Conservation (phyloP, 306 rosid genomes). For the Datisca glomerata region DNA sequence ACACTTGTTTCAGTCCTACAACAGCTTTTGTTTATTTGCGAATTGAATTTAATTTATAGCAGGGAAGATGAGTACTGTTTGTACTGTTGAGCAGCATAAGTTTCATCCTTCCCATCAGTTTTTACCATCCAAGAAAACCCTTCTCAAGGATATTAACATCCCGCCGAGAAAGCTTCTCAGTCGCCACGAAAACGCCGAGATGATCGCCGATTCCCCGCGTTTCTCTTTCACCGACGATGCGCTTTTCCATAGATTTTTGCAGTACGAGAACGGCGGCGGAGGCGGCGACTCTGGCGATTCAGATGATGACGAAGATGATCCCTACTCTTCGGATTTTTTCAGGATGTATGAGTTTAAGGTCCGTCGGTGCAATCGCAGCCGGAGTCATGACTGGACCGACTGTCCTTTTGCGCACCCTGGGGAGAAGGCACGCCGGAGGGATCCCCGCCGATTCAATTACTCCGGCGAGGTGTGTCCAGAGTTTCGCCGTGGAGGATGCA, state of each 20-base stretch:
- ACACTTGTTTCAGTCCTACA: no score
- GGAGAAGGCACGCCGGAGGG: slow-evolving; percentile 80
- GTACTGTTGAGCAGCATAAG: slow-evolving; percentile 39
- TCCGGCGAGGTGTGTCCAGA: slow-evolving; percentile 66
- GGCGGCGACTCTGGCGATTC: slow-evolving; percentile 26
- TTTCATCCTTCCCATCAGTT: slow-evolving; percentile 32
- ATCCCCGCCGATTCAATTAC: slow-evolving; percentile 58
- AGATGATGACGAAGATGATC: slow-evolving; percentile 31
- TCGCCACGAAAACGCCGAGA: slow-evolving; percentile 17
- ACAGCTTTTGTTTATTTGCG: no score
- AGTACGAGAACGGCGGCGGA: slow-evolving; percentile 29
- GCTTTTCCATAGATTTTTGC: slow-evolving; percentile 44
- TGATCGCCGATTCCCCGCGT: slow-evolving; percentile 23
- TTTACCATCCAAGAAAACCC: slow-evolving; percentile 24
- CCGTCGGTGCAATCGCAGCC: slow-evolving; percentile 70
- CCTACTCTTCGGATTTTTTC: slow-evolving; percentile 65
- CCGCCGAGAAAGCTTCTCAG: slow-evolving; percentile 67
- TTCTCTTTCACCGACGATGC: slow-evolving; percentile 36
- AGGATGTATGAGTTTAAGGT: slow-evolving; percentile 91
- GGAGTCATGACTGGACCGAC: slow-evolving; percentile 98
- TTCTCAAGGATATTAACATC: slow-evolving; percentile 29
- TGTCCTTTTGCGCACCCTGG: slow-evolving; percentile 87
- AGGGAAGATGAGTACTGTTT: slow-evolving; percentile 29
- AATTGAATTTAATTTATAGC: no score
- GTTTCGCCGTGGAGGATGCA: slow-evolving; percentile 60